phyloP scores from a whole-genome alignment of 2,329 filamentous ascomycete genomes.

The Neoarthrinium moseri region DNA sequence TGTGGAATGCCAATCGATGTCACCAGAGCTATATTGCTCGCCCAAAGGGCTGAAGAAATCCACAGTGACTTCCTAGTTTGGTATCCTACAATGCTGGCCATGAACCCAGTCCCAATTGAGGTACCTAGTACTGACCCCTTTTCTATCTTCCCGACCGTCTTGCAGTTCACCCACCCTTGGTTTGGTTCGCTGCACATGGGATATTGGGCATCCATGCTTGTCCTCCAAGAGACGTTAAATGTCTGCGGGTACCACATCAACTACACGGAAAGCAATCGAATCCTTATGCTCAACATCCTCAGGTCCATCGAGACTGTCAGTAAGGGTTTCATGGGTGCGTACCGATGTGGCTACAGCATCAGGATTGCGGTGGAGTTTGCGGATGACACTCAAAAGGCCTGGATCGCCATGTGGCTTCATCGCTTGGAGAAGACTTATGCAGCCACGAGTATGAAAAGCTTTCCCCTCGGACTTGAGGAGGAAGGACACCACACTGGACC shows the following conservation, averaged over 20 bases:
- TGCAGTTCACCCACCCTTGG: conserved; percentile 31
- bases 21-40: conserved; percentile 27
- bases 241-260: conserved; percentile 28
- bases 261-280: conserved; percentile 23
- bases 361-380: conserved; percentile 39
- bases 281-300: conserved; percentile 30
- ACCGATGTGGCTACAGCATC: conserved; percentile 35
- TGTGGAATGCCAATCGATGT: conserved; percentile 26
- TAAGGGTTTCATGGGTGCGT: conserved; percentile 36
- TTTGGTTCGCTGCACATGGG: conserved; percentile 32
- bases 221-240: conserved; percentile 35
- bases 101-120: conserved; percentile 24
- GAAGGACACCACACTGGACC: background rate
- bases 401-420: conserved; percentile 30
- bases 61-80: conserved; percentile 30
- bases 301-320: conserved; percentile 36
- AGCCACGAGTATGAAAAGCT: conserved; percentile 9
- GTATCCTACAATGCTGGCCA: conserved; percentile 26
- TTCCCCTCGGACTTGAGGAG: background rate
- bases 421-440: conserved; percentile 31
- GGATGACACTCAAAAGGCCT: conserved; percentile 29
- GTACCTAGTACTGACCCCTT: conserved; percentile 25
- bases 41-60: conserved; percentile 23
- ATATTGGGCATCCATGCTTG: conserved; percentile 38
- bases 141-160: conserved; percentile 31